Evolutionary conservation across 2,329 filamentous ascomycete genomes (phyloP).

Genomic region (Arthrobotrys musiformis): DNA sequence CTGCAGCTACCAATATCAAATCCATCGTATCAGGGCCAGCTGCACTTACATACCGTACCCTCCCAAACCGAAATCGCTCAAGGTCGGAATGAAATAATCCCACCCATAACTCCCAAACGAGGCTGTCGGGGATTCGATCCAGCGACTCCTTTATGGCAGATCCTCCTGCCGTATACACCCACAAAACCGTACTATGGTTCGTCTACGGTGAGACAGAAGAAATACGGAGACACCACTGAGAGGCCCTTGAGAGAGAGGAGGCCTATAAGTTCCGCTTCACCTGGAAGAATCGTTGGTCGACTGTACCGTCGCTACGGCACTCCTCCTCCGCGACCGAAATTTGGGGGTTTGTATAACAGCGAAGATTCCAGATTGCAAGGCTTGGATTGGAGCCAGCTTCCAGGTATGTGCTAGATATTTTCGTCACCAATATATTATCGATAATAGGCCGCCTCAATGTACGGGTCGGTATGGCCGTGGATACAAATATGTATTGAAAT

Average conservation of each 20-base stretch:
- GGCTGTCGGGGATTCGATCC: neutral
- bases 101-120: neutral
- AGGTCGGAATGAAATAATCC: neutral
- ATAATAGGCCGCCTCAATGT: neutral
- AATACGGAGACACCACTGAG: neutral
- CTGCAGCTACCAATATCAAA: neutral
- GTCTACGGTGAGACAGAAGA: neutral
- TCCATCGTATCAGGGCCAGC: neutral
- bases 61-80: neutral
- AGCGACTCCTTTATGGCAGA: conserved; percentile 9
- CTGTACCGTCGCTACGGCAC: conserved; percentile 5
- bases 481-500: neutral
- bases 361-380: neutral
- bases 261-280: neutral
- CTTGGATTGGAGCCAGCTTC: conserved; percentile 8
- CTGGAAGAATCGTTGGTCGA: neutral
- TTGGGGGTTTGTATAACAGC: neutral
- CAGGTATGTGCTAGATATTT: neutral
- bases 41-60: neutral
- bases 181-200: neutral
- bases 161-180: conserved; percentile 9
- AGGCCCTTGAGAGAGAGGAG: neutral
- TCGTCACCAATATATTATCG: neutral
- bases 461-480: no score
- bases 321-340: conserved; percentile 8